phyloP scores from a whole-genome alignment of 805 yeast species.

The Saturnispora quitensis region DNA sequence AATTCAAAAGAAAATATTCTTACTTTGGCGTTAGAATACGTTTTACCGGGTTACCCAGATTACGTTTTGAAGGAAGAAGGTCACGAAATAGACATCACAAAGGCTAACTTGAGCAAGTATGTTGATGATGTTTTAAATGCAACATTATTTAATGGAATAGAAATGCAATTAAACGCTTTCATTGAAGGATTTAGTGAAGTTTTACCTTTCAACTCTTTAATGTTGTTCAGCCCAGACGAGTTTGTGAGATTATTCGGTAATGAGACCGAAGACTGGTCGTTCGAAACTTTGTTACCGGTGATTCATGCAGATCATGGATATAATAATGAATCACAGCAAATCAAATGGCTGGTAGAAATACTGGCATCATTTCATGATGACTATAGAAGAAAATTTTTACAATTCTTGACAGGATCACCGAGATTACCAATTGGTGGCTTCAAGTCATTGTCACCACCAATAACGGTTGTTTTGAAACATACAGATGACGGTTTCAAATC shows the following conservation, averaged over 20 bases:
- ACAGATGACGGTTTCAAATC: slow-evolving; percentile 60
- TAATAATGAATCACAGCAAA: slow-evolving; percentile 53
- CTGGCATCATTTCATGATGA: slow-evolving; percentile 43
- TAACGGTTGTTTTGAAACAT: slow-evolving; percentile 80
- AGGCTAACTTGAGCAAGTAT: slow-evolving; percentile 49
- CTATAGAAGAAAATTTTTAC: slow-evolving; percentile 67
- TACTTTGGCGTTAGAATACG: slow-evolving; percentile 54
- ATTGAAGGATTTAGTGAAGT: slow-evolving; percentile 74
- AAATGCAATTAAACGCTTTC: slow-evolving; percentile 57
- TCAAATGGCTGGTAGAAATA: slow-evolving; percentile 51
- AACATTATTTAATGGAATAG: slow-evolving; percentile 55
- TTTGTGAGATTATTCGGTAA: slow-evolving; percentile 64
- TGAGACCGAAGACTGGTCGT: slow-evolving; percentile 81
- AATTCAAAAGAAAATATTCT: slow-evolving; percentile 31
- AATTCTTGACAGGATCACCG: slow-evolving; percentile 89
- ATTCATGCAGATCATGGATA: slow-evolving; percentile 90
- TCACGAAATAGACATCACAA: slow-evolving; percentile 35
- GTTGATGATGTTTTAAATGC: slow-evolving; percentile 47
- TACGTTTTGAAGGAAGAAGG: slow-evolving; percentile 56
- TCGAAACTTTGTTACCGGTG: slow-evolving; percentile 45
- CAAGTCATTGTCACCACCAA: slow-evolving; percentile 65
- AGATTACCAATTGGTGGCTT: slow-evolving; percentile 92
- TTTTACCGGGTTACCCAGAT: slow-evolving; percentile 67
- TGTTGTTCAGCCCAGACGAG: slow-evolving; percentile 68
- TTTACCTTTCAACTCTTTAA: slow-evolving; percentile 66